phyloP scores from a whole-genome alignment of 2,329 filamentous ascomycete genomes.

The Coniochaeta prunicola region DNA sequence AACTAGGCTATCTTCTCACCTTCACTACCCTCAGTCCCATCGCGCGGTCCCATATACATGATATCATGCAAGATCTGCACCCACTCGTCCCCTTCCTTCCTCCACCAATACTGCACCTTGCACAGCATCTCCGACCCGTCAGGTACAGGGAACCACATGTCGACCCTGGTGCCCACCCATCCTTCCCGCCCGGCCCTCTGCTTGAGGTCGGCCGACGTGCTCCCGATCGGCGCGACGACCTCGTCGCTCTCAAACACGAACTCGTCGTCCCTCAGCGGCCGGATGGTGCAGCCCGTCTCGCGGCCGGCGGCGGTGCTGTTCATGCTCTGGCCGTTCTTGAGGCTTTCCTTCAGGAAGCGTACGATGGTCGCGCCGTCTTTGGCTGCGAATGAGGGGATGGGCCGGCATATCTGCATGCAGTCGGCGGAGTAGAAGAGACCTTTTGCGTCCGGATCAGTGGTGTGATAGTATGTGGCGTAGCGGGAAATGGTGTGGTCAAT shows the following conservation, averaged over 20 bases:
- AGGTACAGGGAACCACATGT: constrained; percentile 15
- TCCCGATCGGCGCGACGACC: constrained; percentile 8
- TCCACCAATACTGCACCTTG: constrained; percentile 24
- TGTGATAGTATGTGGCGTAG: constrained; percentile 9
- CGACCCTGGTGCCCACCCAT: constrained; percentile 21
- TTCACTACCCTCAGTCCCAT: constrained; percentile 15
- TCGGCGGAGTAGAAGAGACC: constrained; percentile 8
- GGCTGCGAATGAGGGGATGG: constrained; percentile 15
- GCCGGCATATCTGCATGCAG: constrained; percentile 16
- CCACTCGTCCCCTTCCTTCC: constrained; percentile 11
- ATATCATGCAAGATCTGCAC: constrained; percentile 20
- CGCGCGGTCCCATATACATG: constrained; percentile 16
- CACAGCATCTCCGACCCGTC: constrained; percentile 12
- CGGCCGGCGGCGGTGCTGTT: neutral
- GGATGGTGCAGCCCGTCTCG: constrained; percentile 10
- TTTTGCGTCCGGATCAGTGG: constrained; percentile 8
- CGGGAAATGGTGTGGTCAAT: constrained; percentile 6
- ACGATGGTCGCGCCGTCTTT: constrained; percentile 15
- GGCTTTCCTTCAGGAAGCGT: constrained; percentile 13
- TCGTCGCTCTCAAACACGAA: constrained; percentile 12
- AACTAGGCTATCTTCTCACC: constrained; percentile 4
- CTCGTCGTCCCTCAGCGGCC: constrained; percentile 8
- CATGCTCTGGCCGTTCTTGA: neutral
- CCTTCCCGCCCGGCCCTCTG: constrained; percentile 9
- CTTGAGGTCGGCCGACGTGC: constrained; percentile 7